Evolutionary conservation across 257 asterid genomes (phyloP), one percentile per base, ranked within the genome.

Genomic region (Paraleonurus japonicus): DNA sequence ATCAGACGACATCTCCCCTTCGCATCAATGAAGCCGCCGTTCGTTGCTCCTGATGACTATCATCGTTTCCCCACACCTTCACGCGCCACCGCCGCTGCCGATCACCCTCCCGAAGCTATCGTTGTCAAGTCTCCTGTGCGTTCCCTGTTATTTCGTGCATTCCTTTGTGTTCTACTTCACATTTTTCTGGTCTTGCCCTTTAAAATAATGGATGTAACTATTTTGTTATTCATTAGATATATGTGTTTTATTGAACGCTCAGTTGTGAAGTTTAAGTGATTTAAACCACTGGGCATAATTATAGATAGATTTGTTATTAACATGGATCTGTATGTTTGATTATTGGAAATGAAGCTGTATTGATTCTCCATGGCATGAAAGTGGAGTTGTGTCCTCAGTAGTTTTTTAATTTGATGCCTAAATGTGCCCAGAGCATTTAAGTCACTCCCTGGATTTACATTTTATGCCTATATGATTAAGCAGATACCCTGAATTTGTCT

Each of bases 11-110:
- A 92, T 76, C 76, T 90, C 16, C 90, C 96, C 4, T 92, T 92
- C 72, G 82, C 89, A 5, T 84, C 96, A 10, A 87, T 88, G 95
- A 92, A 82, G 81, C 90, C 96, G 67, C 94, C 96, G 43, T 89
- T 89, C 71, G 80, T 80, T 27, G 63, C 81, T 59, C 78, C 94
- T 3, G 89, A 84, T 47, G 96, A 88, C 71, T 90, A 92, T 64
- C 95, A 92, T 82, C 90, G 88, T 8, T 92, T 92, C 80, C 79
- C 92, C 71, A 76, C 83, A 20, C 87, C 95, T 45, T 69, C 77
- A 33, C 64, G 75, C 71, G 81, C 82, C 77, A 74, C 78, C 77
- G 71, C 79, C 64, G 82, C 82, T 15, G 63, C 76, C 81, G 85
- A 82, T 92, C 96, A 80, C 10, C 86, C 73, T 19, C 47, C 88